A percentile compares a stretch with the other conserved stretches of the same genome.
phyloP scores from a whole-genome alignment of 2,329 filamentous ascomycete species.

The Aspergillus tubingensis region DNA sequence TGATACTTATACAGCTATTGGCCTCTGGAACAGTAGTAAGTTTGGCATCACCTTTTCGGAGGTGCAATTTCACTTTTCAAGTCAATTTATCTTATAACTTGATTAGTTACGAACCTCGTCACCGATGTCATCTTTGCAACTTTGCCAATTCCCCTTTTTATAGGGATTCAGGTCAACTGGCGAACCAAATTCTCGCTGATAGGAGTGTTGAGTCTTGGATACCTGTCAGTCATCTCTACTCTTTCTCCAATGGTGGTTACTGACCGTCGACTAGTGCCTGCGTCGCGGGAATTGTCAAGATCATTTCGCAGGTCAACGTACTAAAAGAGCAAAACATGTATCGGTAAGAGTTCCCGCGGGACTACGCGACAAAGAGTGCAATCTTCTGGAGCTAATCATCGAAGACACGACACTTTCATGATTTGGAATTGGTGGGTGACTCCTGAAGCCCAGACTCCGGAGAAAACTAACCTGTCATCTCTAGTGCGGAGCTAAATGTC shows the following conservation, averaged over 20 bases:
- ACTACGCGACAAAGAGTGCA: too few relatives aligned
- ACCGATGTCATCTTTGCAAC: constrained; percentile 50
- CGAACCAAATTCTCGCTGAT: constrained; percentile 44
- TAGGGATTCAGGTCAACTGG: constrained; percentile 26
- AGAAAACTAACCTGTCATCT: neutral
- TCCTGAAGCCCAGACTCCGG: neutral
- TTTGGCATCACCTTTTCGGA: neutral
- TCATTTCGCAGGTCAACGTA: constrained; percentile 27
- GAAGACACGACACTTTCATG: constrained; percentile 17
- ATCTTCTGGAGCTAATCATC: neutral
- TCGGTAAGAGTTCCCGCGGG: constrained; percentile 24
- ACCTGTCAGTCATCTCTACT: constrained; percentile 33
- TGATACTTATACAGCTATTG: constrained; percentile 44
- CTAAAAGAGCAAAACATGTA: constrained; percentile 35
- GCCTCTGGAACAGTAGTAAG: constrained; percentile 35
- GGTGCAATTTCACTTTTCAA: too few relatives aligned
- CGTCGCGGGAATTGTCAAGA: constrained; percentile 45
- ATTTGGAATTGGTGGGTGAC: constrained; percentile 24
- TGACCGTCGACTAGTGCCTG: constrained; percentile 35
- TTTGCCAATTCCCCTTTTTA: constrained; percentile 47
- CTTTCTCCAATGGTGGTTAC: neutral
- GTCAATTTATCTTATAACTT: neutral
- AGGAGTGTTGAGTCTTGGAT: constrained; percentile 46
- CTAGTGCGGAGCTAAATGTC: constrained; percentile 45
- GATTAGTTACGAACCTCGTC: constrained; percentile 45